Base-by-base conservation (phyloP, 1,284 basidiomycete genomes). In the Cystobasidium pallidum region DNA sequence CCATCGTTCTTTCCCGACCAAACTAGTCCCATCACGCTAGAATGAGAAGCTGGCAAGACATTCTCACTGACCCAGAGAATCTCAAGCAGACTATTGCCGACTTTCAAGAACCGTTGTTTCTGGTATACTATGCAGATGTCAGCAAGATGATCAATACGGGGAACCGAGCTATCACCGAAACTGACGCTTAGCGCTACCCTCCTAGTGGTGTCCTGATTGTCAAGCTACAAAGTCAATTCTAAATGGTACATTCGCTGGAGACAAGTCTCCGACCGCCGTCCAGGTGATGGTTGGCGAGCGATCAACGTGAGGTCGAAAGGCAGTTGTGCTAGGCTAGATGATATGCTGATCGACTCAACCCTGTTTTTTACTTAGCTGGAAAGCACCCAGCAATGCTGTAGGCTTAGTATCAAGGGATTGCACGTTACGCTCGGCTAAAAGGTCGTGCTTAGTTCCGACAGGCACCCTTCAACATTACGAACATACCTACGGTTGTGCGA, bases 181-280 rank as follows among this genome's bases (percentile, higher is more conserved):
- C 43, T 45, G 43, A 45, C 43, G 19, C 19, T 45, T 19, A n/a
- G 19, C 8, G 10, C 4, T 26, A 21, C 21, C 13, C 28, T 17
- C 28, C 6, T 13, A 70, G 67, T 70, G 67, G 67, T 70, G 67
- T 28, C 67, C 57, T 24, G 67, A 70, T 55, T 70, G 67, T 47
- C 57, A 51, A 26, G 58, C 2, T n/a, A 26, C 67, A 26, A 41
- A 51, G 34, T 58, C 67, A 19, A 34, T 70, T 2, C 32, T 70
- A 34, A 30, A 62, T 7, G 28, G 26, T 11, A 55, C 67, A 10
- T 62, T 70, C 21, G 32, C 24, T 17, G 57, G 45, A 21, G 67
- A 59, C 39, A 41, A 43, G 11, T 8, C 30, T 19, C 67, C 39
- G 7, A 21, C 51, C 10, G 26, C 57, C 13, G 21, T 70, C 15